Conservation (phyloP, 805 yeast genomes). For the Yarrowia deformans region DNA sequence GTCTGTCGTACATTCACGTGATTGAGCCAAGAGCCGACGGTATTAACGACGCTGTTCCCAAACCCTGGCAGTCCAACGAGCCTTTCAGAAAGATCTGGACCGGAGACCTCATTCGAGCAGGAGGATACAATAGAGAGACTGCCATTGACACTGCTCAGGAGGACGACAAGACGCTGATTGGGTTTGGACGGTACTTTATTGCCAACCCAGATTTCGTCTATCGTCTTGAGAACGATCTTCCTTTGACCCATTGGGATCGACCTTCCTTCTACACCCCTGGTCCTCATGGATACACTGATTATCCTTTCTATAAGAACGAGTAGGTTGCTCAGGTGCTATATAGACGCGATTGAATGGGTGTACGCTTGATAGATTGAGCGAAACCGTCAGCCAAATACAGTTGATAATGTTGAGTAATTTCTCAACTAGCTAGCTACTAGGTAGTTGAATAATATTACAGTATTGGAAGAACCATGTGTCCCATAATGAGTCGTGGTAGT, state of each 20-base stretch:
- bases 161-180: constrained; percentile 47
- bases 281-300: constrained; percentile 56
- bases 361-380: too few species aligned
- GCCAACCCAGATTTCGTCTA: constrained; percentile 64
- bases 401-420: too few species aligned
- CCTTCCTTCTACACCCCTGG: constrained; percentile 57
- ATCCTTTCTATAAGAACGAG: constrained; percentile 47
- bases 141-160: constrained; percentile 47
- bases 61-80: constrained; percentile 40
- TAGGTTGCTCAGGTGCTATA: neutral
- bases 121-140: constrained; percentile 46
- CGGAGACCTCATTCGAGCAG: constrained; percentile 56
- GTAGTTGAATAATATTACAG: too few species aligned
- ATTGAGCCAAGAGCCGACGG: constrained; percentile 51
- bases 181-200: constrained; percentile 59
- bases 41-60: constrained; percentile 44
- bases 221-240: constrained; percentile 54
- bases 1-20: constrained; percentile 52
- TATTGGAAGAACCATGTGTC: too few species aligned
- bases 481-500: too few species aligned
- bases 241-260: constrained; percentile 58
- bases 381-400: too few species aligned
- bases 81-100: constrained; percentile 53
- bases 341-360: too few species aligned
- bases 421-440: too few species aligned